phyloP scores from a whole-genome alignment of 345 rosid genomes.

The Acer yangbiense region DNA sequence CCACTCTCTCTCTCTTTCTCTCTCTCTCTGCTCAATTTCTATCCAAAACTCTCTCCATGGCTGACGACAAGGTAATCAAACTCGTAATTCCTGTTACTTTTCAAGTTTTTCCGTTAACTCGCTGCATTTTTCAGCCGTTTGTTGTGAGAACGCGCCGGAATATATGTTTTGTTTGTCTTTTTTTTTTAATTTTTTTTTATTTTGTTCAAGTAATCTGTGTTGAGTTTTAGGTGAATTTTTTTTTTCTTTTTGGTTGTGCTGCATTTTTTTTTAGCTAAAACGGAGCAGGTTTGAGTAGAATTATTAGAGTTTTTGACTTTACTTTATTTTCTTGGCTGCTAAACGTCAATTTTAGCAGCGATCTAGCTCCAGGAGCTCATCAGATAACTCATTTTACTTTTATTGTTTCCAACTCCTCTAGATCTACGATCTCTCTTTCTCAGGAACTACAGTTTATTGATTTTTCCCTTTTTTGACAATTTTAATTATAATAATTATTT shows the following conservation, averaged over 20 bases:
- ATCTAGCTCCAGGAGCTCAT: slow-evolving; percentile 12
- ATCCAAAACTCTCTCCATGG: slow-evolving; percentile 43
- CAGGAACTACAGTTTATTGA: neutral
- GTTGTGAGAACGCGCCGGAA: no score
- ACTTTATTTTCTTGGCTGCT: neutral
- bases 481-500: neutral
- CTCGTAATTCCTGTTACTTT: no score
- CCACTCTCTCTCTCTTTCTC: slow-evolving; percentile 1
- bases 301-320: neutral
- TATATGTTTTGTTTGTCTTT: no score
- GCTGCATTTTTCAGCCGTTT: neutral
- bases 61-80: slow-evolving; percentile 69
- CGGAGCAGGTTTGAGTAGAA: neutral
- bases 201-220: no score
- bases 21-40: neutral
- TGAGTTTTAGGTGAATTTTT: neutral
- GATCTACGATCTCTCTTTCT: slow-evolving; percentile 24
- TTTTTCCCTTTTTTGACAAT: neutral
- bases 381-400: slow-evolving; percentile 6
- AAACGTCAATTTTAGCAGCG: slow-evolving; percentile 3
- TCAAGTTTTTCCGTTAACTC: neutral
- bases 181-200: no score
- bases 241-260: neutral
- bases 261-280: neutral
- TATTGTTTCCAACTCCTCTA: neutral